phyloP scores from a whole-genome alignment of 2,329 filamentous ascomycete species.

The Colletotrichum sp. region DNA sequence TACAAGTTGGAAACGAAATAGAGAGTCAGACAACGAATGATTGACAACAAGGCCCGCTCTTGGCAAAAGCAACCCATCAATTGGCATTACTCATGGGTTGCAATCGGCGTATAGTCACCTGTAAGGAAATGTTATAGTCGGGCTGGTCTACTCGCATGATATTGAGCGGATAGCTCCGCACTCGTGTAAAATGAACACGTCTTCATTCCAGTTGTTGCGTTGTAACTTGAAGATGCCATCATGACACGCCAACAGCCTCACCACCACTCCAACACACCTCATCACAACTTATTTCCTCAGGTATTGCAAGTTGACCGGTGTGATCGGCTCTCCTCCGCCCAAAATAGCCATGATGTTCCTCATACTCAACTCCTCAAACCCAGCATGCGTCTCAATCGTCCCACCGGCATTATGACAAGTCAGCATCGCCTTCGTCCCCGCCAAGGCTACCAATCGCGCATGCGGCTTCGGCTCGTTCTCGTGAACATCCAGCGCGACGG shows the following conservation, averaged over 20 bases:
- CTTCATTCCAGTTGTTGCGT: no score
- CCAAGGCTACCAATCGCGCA: slow-evolving; percentile 46
- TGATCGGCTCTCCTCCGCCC: slow-evolving; percentile 54
- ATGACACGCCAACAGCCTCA: rapidly evolving
- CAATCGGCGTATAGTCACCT: no score
- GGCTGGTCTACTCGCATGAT: no score
- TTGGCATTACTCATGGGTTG: no score
- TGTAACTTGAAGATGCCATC: not conserved
- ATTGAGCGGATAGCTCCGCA: no score
- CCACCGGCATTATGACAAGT: slow-evolving; percentile 74
- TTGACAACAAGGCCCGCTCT: no score
- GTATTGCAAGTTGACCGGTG: slow-evolving; percentile 67
- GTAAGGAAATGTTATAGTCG: no score
- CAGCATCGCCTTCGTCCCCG: slow-evolving; percentile 55
- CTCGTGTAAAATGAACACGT: no score
- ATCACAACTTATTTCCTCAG: slow-evolving; percentile 33
- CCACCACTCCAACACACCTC: not conserved
- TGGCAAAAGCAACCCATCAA: no score
- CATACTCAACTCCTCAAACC: slow-evolving; percentile 71
- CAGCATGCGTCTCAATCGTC: slow-evolving; percentile 69
- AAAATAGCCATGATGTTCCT: slow-evolving; percentile 69
- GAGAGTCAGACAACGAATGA: not conserved
- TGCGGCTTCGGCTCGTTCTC: slow-evolving; percentile 63
- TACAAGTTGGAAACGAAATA: not conserved
- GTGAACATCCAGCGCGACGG: slow-evolving; percentile 70